Conservation (phyloP, 2,329 filamentous ascomycete species). For the Verticillium klebahnii region DNA sequence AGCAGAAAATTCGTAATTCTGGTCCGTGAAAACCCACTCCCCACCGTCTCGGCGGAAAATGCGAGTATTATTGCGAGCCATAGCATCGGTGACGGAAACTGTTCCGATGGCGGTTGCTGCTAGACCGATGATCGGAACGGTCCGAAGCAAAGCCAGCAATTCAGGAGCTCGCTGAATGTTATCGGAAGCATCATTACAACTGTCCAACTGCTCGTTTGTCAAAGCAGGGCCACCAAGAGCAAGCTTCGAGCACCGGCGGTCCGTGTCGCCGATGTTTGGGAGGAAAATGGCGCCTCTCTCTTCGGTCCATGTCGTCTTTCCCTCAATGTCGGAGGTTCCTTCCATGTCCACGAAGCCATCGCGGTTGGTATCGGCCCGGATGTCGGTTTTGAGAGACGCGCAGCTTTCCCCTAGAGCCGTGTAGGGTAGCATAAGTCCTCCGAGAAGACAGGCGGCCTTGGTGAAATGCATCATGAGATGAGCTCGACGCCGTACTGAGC, state of each 20-base stretch:
- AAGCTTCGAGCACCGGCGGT: constrained; percentile 20
- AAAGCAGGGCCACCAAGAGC: constrained; percentile 8
- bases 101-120: too few species aligned
- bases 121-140: constrained; percentile 16
- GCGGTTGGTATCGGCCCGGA: constrained; percentile 29
- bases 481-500: too few species aligned
- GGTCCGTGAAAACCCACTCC: constrained; percentile 21
- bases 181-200: constrained; percentile 30
- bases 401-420: too few species aligned
- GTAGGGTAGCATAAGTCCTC: too few species aligned
- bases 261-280: constrained; percentile 27
- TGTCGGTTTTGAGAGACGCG: constrained; percentile 4
- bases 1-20: constrained; percentile 21
- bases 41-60: constrained; percentile 18
- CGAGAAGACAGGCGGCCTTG: too few species aligned
- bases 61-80: constrained; percentile 17
- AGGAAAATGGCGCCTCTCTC: constrained; percentile 27
- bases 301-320: constrained; percentile 19
- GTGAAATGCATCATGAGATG: too few species aligned
- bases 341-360: constrained; percentile 24
- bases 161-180: constrained; percentile 23
- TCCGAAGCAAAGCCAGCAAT: constrained; percentile 25
- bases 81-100: constrained; percentile 9
- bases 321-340: constrained; percentile 11
- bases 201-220: constrained; percentile 20